Evolutionary conservation across 352 stramenopile species (phyloP), one percentile per base, ranked within the genome.

Genomic region (Blastocystis sp.): DNA sequence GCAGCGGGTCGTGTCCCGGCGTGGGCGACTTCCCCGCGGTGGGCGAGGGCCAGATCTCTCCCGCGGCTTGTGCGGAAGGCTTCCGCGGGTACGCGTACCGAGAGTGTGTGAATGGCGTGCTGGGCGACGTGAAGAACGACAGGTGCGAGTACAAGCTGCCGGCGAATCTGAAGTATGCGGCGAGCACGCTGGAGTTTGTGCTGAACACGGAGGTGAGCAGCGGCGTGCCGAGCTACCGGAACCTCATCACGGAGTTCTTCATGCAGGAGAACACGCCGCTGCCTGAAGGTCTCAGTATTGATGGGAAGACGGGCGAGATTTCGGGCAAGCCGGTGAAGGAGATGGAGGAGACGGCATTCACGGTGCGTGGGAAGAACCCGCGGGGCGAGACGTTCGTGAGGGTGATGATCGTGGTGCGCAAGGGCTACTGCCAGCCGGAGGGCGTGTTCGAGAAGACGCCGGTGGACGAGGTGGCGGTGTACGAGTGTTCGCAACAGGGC

Each of bases 51-150:
- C 21, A 74, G 14, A 74, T 74, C 65, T 74, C 65, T 34, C 65
- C 65, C 11, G 38, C 65, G 2, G 23, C 21, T 4, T 74, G 65
- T 43, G 0, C 2, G 1, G 65, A 74, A 2, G 65, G 65, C n/a
- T 74, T 45, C 14, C 10, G 65, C 23, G 65, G 65, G 7, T 74
- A 74, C 43, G 34, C 65, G 19, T 74, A 74, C 43, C 65, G 65
- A 17, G 34, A 34, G 21, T 74, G 65, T 43, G 34, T 34, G 11
- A 48, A 48, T 53, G 65, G 65, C 11, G 21, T 45, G 23, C 43
- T 74, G 65, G 65, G 65, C 9, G 67, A 59, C 28, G 21, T 78
- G 38, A 78, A 78, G 17, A 78, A 53, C n/a, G 67, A 78, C 28
- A 62, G 48, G 14, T 78, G 67, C 60, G 67, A 52, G n/a, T 43